Percentiles rank a stretch among this genome's conserved stretches.
Evolutionary conservation across 345 rosid genomes (phyloP).

Genomic region (Sapria himalayana): DNA sequence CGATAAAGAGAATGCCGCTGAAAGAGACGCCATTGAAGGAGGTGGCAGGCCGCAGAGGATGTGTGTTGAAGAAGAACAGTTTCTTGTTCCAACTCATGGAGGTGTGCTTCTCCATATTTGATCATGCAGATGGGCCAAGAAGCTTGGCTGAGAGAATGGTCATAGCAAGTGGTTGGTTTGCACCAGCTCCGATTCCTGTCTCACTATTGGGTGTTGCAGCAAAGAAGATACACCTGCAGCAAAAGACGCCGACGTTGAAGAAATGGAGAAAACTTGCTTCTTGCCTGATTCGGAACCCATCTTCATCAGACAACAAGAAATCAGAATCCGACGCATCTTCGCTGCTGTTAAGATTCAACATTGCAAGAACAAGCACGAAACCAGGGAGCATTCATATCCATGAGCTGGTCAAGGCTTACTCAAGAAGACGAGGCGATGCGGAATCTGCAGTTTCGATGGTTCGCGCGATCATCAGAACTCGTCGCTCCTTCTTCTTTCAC

Average conservation of each 20-base stretch:
- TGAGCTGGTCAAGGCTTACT: constrained; percentile 50
- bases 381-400: constrained; percentile 40
- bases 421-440: constrained; percentile 26
- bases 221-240: constrained; percentile 55
- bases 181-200: constrained; percentile 58
- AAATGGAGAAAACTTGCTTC: constrained; percentile 39
- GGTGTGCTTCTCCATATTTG: constrained; percentile 89
- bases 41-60: constrained; percentile 30
- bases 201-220: constrained; percentile 58
- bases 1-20: constrained; percentile 66
- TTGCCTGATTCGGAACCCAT: constrained; percentile 49
- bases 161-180: constrained; percentile 80
- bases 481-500: constrained; percentile 34
- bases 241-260: constrained; percentile 20
- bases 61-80: constrained; percentile 23
- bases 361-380: constrained; percentile 48
- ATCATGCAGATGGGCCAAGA: constrained; percentile 72
- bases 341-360: constrained; percentile 62
- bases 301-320: constrained; percentile 34
- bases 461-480: constrained; percentile 45
- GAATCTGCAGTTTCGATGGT: constrained; percentile 49
- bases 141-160: constrained; percentile 93
- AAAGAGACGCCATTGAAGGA: constrained; percentile 45
- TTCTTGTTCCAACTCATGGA: constrained; percentile 73
- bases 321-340: constrained; percentile 72